Percentiles rank a stretch among this genome's conserved stretches.
Evolutionary conservation across 1,139 yeast species (phyloP).

Genomic region (Geotrichum australiense): DNA sequence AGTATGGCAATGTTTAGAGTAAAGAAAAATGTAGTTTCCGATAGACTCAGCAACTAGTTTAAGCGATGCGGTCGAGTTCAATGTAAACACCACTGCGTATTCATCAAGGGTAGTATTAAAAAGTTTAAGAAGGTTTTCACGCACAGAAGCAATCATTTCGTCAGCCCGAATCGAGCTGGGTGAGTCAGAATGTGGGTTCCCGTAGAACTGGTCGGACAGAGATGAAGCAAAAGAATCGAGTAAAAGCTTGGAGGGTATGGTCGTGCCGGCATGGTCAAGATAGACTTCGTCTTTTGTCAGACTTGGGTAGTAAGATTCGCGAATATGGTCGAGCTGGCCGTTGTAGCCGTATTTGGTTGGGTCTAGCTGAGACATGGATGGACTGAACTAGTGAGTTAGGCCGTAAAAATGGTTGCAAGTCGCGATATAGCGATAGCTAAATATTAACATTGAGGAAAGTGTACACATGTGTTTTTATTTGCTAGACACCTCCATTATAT

Average conservation of each 20-base stretch:
- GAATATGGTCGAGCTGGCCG: conserved; percentile 5
- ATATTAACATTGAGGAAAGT: too few species aligned
- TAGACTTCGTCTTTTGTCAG: conserved; percentile 30
- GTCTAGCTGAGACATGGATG: too few species aligned
- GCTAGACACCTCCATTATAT: too few species aligned
- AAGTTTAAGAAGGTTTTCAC: conserved; percentile 30
- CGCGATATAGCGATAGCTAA: too few species aligned
- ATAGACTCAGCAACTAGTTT: conserved; percentile 36
- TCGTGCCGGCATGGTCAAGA: conserved; percentile 40
- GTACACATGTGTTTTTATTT: too few species aligned
- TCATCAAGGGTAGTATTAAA: conserved; percentile 34
- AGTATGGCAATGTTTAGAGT: conserved; percentile 37
- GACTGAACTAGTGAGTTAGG: too few species aligned
- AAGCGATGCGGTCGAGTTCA: conserved; percentile 38
- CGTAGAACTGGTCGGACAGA: conserved; percentile 27
- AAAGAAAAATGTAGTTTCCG: conserved; percentile 24
- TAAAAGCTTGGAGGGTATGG: conserved; percentile 32
- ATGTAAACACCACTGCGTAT: conserved; percentile 38
- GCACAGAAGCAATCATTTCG: conserved; percentile 25
- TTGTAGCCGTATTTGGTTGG: conserved; percentile 11
- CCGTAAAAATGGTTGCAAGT: too few species aligned
- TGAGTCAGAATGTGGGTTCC: conserved; percentile 40
- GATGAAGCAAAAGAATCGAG: conserved; percentile 24
- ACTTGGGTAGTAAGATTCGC: too few species aligned
- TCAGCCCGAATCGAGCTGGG: conserved; percentile 29